Conservation (phyloP, 768 basidiomycete genomes). For the Pleurotus eryngii region DNA sequence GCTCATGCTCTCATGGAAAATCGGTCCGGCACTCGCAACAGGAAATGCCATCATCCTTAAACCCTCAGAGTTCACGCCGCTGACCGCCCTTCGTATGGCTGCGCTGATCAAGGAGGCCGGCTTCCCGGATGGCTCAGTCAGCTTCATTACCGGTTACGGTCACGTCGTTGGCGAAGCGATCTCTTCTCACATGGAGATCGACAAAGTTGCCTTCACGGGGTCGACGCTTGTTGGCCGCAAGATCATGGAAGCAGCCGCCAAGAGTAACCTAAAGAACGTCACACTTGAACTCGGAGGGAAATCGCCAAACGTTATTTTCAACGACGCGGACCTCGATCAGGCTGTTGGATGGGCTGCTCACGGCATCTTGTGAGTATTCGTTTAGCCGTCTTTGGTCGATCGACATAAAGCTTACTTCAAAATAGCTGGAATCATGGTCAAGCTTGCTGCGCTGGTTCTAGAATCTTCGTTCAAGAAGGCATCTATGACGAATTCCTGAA, state of each 20-base stretch:
- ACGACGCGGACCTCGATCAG: slow-evolving; percentile 70
- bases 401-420: too few species aligned
- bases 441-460: slow-evolving; percentile 79
- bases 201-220: slow-evolving; percentile 77
- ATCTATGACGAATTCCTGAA: slow-evolving; percentile 79
- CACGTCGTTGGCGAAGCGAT: slow-evolving; percentile 60
- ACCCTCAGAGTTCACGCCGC: slow-evolving; percentile 64
- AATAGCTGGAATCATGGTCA: slow-evolving; percentile 69
- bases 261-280: slow-evolving; percentile 81
- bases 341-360: slow-evolving; percentile 69
- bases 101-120: slow-evolving; percentile 53
- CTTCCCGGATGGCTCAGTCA: slow-evolving; percentile 62
- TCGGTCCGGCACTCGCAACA: slow-evolving; percentile 28
- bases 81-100: slow-evolving; percentile 45
- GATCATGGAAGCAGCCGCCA: slow-evolving; percentile 75
- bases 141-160: slow-evolving; percentile 57
- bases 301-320: slow-evolving; percentile 67
- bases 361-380: slow-evolving; percentile 64
- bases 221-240: slow-evolving; percentile 69
- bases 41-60: slow-evolving; percentile 68
- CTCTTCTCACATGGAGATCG: slow-evolving; percentile 50
- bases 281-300: slow-evolving; percentile 84
- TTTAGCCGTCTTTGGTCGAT: too few species aligned
- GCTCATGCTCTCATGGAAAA: slow-evolving; percentile 25
- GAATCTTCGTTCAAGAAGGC: slow-evolving; percentile 75